Conservation (phyloP, 768 basidiomycete species). For the Inosperma sp. region DNA sequence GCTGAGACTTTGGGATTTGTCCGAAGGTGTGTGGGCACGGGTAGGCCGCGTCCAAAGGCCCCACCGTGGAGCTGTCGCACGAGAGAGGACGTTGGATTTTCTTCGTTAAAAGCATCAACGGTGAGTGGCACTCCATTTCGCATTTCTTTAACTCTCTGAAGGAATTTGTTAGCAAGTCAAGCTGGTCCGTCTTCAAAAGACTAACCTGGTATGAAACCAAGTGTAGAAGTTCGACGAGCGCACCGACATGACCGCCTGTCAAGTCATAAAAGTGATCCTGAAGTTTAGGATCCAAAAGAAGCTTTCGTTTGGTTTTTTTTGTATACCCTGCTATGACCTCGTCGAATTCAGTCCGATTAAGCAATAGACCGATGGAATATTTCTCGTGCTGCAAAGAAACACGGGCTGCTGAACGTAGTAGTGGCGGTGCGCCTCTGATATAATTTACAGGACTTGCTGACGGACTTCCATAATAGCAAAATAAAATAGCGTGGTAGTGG, state of each 20-base stretch:
- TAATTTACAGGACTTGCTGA: constrained; percentile 3
- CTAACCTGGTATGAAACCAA: constrained; percentile 1
- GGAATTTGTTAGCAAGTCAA: background rate
- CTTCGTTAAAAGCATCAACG: background rate
- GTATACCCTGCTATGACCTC: constrained; percentile 1
- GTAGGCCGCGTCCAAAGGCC: background rate
- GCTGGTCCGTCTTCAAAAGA: background rate
- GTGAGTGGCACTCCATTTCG: background rate
- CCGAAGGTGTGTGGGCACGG: background rate
- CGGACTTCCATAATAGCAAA: constrained; percentile 2
- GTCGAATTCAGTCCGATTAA: background rate
- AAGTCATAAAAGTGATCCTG: background rate
- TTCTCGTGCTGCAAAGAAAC: background rate
- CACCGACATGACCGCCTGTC: constrained; percentile 2
- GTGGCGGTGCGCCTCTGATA: background rate
- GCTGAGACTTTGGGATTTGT: background rate
- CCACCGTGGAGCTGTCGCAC: background rate
- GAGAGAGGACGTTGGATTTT: constrained; percentile 1
- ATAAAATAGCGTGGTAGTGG: background rate
- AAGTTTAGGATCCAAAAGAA: constrained; percentile 1
- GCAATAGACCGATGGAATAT: constrained; percentile 1
- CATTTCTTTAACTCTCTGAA: background rate
- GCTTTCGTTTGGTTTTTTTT: background rate
- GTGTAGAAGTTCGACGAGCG: constrained; percentile 1
- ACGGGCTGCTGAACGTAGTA: background rate